Evolutionary conservation across 345 rosid genomes (phyloP).

Genomic region (Trapa bicornis): DNA sequence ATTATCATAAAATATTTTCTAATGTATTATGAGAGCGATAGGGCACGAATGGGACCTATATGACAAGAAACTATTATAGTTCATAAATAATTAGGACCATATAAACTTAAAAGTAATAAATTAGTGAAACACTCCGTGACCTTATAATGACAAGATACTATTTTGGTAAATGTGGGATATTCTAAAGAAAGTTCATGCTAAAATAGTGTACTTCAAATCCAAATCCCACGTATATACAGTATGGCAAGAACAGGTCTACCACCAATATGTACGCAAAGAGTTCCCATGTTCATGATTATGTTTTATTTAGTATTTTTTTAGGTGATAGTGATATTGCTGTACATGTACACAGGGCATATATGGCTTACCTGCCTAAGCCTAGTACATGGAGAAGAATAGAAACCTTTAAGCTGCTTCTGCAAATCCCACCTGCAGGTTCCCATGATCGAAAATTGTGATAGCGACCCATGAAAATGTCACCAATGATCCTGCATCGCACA

Average conservation of each 20-base stretch:
- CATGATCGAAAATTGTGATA: slow-evolving; percentile 64
- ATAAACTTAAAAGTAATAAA: too few relatives aligned
- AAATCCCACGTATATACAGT: too few relatives aligned
- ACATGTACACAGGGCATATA: background rate
- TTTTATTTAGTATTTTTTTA: background rate
- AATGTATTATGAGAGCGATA: too few relatives aligned
- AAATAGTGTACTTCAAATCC: too few relatives aligned
- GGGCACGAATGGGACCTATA: too few relatives aligned
- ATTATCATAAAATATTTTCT: too few relatives aligned
- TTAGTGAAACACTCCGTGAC: too few relatives aligned
- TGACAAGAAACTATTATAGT: too few relatives aligned
- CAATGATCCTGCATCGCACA: slow-evolving; percentile 58
- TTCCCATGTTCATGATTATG: background rate
- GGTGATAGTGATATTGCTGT: background rate
- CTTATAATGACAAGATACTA: too few relatives aligned
- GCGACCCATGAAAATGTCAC: slow-evolving; percentile 85
- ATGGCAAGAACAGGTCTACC: background rate
- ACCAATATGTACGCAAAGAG: background rate
- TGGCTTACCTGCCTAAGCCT: background rate
- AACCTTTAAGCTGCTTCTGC: slow-evolving; percentile 59
- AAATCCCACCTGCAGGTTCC: slow-evolving; percentile 63
- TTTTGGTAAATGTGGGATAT: too few relatives aligned
- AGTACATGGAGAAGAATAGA: background rate
- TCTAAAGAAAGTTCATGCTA: too few relatives aligned
- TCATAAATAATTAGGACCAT: too few relatives aligned